A percentile compares a stretch with the other conserved stretches of the same genome.
Evolutionary conservation across 2,329 filamentous ascomycete species (phyloP).

Genomic region (Bipolaris gigantea): DNA sequence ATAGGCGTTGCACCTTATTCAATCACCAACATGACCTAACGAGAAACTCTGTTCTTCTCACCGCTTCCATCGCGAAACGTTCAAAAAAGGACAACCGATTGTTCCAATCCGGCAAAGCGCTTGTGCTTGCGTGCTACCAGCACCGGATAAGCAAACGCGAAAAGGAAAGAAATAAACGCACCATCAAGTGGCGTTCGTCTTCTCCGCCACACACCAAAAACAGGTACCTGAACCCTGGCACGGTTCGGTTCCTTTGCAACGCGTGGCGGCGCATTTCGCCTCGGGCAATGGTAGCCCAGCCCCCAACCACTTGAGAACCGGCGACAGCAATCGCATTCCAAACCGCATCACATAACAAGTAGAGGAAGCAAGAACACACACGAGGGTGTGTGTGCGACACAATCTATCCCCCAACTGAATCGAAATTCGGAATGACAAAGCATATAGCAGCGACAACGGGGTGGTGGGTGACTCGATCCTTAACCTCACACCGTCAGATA

Average conservation of each 20-base stretch:
- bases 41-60: background rate
- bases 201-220: background rate
- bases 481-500: background rate
- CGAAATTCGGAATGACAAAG: constrained; percentile 4
- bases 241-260: background rate
- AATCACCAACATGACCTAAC: background rate
- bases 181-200: background rate
- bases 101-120: background rate
- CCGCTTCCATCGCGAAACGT: background rate
- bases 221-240: background rate
- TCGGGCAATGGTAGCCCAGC: no score
- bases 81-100: background rate
- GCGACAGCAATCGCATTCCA: background rate
- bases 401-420: background rate
- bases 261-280: no score
- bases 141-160: background rate
- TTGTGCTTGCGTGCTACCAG: background rate
- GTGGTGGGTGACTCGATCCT: background rate
- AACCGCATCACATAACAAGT: no score
- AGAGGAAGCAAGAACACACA: no score
- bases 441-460: background rate
- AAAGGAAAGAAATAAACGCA: background rate
- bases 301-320: no score
- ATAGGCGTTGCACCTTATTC: no score
- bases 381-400: no score